Evolutionary conservation across 306 rosid genomes (phyloP).

Genomic region (Ammopiptanthus mongolicus): DNA sequence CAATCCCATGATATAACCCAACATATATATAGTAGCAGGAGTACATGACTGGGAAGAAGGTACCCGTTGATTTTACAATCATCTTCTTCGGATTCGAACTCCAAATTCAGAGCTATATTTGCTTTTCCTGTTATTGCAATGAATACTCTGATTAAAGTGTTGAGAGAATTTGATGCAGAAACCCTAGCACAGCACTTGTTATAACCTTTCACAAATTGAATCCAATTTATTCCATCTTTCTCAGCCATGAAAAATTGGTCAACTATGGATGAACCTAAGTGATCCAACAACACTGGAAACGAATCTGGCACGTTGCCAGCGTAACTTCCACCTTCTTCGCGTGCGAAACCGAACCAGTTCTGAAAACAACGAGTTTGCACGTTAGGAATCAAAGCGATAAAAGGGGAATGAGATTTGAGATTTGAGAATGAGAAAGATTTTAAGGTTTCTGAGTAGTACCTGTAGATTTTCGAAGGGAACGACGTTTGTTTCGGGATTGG

Average conservation of each 20-base stretch:
- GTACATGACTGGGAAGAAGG: constrained; percentile 51
- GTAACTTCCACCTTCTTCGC: constrained; percentile 33
- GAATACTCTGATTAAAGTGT: constrained; percentile 49
- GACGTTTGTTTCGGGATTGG: constrained; percentile 46
- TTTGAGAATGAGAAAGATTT: background rate
- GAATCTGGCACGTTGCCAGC: constrained; percentile 32
- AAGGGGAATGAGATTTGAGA: background rate
- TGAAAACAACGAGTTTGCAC: constrained; percentile 33
- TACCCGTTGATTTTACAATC: constrained; percentile 64
- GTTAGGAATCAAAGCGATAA: background rate
- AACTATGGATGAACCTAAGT: constrained; percentile 47
- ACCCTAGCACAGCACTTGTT: constrained; percentile 64
- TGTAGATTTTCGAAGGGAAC: constrained; percentile 46
- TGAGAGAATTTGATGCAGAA: constrained; percentile 53
- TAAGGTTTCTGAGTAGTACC: constrained; percentile 31
- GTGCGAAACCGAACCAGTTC: constrained; percentile 51
- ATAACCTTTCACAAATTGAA: constrained; percentile 70
- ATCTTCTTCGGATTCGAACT: constrained; percentile 52
- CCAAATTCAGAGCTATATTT: constrained; percentile 40
- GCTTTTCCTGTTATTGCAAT: constrained; percentile 16
- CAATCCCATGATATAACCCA: constrained; percentile 69
- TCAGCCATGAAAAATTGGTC: constrained; percentile 53
- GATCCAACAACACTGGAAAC: constrained; percentile 53
- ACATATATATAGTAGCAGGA: constrained; percentile 60
- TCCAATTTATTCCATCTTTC: constrained; percentile 65